A percentile compares a stretch with the other conserved stretches of the same genome.
Evolutionary conservation across 2,329 filamentous ascomycete genomes (phyloP).

Genomic region (Paracamarosporium sp.): DNA sequence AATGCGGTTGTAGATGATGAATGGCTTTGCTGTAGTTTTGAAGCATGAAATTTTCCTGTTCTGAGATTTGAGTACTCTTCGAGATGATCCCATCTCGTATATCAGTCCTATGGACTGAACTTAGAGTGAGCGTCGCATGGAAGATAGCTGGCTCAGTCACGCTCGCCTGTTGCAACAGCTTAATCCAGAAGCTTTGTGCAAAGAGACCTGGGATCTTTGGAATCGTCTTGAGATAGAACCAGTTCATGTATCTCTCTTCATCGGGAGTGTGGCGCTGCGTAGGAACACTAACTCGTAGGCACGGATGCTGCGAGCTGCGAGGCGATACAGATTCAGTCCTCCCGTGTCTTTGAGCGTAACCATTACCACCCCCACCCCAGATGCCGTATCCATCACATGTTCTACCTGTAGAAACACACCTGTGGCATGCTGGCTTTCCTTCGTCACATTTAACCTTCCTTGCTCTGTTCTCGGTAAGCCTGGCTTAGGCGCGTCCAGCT

Average conservation of each 20-base stretch:
- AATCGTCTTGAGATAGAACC: neutral
- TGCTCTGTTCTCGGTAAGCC: slow-evolving; percentile 16
- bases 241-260: neutral
- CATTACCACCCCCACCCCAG: slow-evolving; percentile 45
- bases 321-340: neutral
- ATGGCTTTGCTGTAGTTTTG: slow-evolving; percentile 53
- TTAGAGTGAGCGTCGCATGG: slow-evolving; percentile 32
- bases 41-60: slow-evolving; percentile 41
- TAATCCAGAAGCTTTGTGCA: neutral
- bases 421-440: slow-evolving; percentile 42
- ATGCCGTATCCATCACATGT: slow-evolving; percentile 54
- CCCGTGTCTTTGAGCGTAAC: slow-evolving; percentile 12
- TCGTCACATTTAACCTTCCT: slow-evolving; percentile 46
- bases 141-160: slow-evolving; percentile 3
- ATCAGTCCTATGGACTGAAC: slow-evolving; percentile 36
- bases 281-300: slow-evolving; percentile 7
- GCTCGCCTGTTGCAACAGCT: slow-evolving; percentile 2
- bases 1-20: slow-evolving; percentile 35
- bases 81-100: slow-evolving; percentile 11
- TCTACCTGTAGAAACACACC: slow-evolving; percentile 44
- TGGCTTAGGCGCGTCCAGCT: neutral
- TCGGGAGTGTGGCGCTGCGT: neutral
- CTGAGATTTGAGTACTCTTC: slow-evolving; percentile 8
- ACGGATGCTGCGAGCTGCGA: neutral
- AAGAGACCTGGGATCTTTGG: neutral